Base-by-base conservation (phyloP, 306 rosid genomes). In the Cicer arietinum region DNA sequence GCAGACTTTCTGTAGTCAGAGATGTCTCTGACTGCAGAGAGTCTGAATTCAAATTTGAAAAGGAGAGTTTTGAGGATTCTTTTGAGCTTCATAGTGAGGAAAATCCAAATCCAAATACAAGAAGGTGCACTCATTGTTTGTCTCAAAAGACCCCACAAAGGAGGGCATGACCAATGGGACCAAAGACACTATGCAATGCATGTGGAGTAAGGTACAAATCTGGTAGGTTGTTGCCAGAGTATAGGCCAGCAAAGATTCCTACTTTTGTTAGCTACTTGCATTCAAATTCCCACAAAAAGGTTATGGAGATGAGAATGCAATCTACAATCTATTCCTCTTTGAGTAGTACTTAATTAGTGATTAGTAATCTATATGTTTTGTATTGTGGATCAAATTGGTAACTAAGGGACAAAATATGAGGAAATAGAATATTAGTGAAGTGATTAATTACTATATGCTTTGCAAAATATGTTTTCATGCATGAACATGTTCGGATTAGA, bases 151-250 rank as follows among this genome's bases (percentile, higher is more conserved):
- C 87, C 47, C 82, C 82, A 63, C 79, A 80, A 7, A 76, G 84
- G 82, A 70, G 87, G 77, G 82, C 67, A 58, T 82, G 84, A 16
- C 87, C 87, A 45, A 48, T 69, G 66, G 84, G 84, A 1, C 84
- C 84, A 39, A 80, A 61, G 58, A 77, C 80, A 8, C 58, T 84
- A 46, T 80, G 87, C 80, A 84, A 84, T 58, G 84, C 87, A 80
- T 84, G 84, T 67, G 82, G 82, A 8, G 84, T 84, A 77, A 67
- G 87, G 77, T 84, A 76, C 70, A 84, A 67, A 47, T 84, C 87
- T 53, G 82, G 87, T 50, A 76, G 84, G 80, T 69, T 84, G 77
- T 13, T 76, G 74, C 77, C 87, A 12, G 87, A 84, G 84, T 80
- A 84, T 73, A 62, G 87, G 17, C 87, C 87, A 18, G 80, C 77